Evolutionary conservation across 495 filamentous ascomycete species (phyloP).

Genomic region (Annulohypoxylon bovei): DNA sequence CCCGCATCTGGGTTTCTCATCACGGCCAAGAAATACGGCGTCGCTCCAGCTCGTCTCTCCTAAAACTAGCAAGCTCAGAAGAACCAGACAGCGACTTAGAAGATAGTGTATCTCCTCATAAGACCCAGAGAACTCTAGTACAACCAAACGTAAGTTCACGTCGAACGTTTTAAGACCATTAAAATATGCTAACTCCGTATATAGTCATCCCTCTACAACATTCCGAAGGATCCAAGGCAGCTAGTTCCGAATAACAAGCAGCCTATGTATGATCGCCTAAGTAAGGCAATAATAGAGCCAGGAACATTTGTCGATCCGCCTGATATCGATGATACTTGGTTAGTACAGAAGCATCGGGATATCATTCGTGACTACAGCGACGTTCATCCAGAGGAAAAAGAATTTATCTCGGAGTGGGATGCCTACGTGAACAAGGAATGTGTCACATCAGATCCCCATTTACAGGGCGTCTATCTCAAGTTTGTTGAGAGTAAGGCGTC

Average conservation of each 20-base stretch:
- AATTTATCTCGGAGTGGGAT: conserved; percentile 63
- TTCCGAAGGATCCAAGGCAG: conserved; percentile 46
- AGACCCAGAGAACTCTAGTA: conserved; percentile 41
- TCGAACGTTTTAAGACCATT: background rate
- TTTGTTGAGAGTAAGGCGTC: conserved; percentile 55
- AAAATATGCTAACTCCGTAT: conserved; percentile 26
- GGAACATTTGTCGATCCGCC: conserved; percentile 55
- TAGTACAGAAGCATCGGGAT: conserved; percentile 62
- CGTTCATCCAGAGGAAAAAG: conserved; percentile 59
- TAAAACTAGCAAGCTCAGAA: conserved; percentile 32
- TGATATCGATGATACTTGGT: conserved; percentile 58
- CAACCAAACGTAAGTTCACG: conserved; percentile 30
- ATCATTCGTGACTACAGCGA: conserved; percentile 62
- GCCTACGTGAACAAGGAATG: conserved; percentile 57
- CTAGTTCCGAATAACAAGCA: conserved; percentile 59
- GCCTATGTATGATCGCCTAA: conserved; percentile 61
- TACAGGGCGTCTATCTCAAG: conserved; percentile 54
- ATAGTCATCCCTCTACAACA: conserved; percentile 25
- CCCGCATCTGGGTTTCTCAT: conserved; percentile 40
- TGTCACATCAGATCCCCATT: conserved; percentile 57
- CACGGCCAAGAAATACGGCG: conserved; percentile 42
- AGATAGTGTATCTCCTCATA: conserved; percentile 40
- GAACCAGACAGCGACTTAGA: conserved; percentile 41
- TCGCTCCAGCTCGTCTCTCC: conserved; percentile 34
- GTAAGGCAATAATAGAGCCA: conserved; percentile 58